A percentile compares a stretch with the other conserved stretches of the same genome.
phyloP scores from a whole-genome alignment of 2,329 filamentous ascomycete genomes.

The Phaeosphaeria sp. region DNA sequence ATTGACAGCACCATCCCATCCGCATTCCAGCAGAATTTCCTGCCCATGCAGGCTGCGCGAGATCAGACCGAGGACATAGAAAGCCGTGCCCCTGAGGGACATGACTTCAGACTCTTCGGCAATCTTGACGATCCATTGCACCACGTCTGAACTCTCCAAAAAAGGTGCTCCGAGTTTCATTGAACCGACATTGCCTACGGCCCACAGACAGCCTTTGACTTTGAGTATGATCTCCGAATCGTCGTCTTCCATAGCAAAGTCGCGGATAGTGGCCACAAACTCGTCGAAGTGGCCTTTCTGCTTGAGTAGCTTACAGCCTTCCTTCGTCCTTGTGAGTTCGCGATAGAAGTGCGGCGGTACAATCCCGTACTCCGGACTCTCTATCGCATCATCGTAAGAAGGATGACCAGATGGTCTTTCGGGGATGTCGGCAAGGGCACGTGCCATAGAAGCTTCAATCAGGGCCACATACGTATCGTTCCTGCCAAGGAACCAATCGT shows the following conservation, averaged over 20 bases:
- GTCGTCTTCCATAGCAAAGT: slow-evolving; percentile 83
- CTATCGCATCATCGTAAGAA: slow-evolving; percentile 53
- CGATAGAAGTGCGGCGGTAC: slow-evolving; percentile 99
- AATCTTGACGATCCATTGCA: slow-evolving; percentile 84
- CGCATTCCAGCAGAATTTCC: slow-evolving; percentile 85
- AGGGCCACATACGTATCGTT: slow-evolving; percentile 96
- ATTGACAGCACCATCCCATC: slow-evolving; percentile 92
- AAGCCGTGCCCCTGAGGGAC: slow-evolving; percentile 92
- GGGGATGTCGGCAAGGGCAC: slow-evolving; percentile 72
- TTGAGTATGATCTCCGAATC: slow-evolving; percentile 87
- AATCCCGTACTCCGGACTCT: slow-evolving; percentile 58
- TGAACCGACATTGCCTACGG: slow-evolving; percentile 95
- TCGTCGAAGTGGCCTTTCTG: slow-evolving; percentile 97
- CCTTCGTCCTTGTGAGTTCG: slow-evolving; percentile 88
- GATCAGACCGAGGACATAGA: slow-evolving; percentile 92
- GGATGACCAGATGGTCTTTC: slow-evolving; percentile 61
- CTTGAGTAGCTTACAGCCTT: slow-evolving; percentile 87
- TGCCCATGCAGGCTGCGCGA: slow-evolving; percentile 90
- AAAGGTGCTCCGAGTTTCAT: slow-evolving; percentile 98
- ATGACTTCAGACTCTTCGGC: slow-evolving; percentile 88
- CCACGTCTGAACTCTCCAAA: slow-evolving; percentile 86
- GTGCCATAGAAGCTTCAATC: slow-evolving; percentile 93
- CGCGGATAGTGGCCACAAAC: slow-evolving; percentile 85
- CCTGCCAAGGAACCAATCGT: slow-evolving; percentile 97
- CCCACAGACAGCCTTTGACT: slow-evolving; percentile 97